Base-by-base conservation (phyloP, 805 yeast species). In the Yamadazyma endophytica region DNA sequence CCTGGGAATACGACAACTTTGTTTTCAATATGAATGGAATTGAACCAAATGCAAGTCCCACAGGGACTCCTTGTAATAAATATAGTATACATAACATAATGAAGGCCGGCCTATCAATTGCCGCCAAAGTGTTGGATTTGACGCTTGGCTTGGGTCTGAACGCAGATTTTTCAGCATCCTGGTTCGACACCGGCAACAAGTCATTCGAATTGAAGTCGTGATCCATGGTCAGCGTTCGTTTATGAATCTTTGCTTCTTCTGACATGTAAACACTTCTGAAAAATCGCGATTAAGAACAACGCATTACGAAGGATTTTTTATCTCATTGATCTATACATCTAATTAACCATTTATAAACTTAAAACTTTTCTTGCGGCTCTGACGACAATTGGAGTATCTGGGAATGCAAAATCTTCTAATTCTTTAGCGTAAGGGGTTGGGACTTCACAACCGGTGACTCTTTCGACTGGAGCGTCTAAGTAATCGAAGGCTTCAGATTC, bases 371-470 rank as follows among this genome's bases (percentile, higher is more conserved):
- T 85, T 47, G 75, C 74, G 47, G 88, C 97, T 75, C 88, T 82
- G 56, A 84, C 76, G 51, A 92, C 84, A 45, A 88, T 77, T 55
- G 85, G 90, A 35, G 85, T 74, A 61, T 89, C 96, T 64, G 99
- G 99, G 96, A 92, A 92, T 35, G 97, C 96, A 58, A 92, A 85
- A 70, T 84, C 94, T 78, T 92, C 99, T 59, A 92, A 77, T 69
- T 82, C 89, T 64, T 79, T 77, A 50, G 96, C 96, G 60, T 92
- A 92, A 45, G 99, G 99, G 49, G 98, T 92, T 64, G 99, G 99
- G 19, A 89, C 97, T 71, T 92, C 99, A 58, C 97, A 95, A 64
- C 98, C 98, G 38, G 98, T 92, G 53, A 89, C 90, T 75, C 99
- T 87, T 71, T 82, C 95, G 47, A 92, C 86, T 50, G 99, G 99